These are phyloP conservation scores for Syncephalastrum monosporum DNA, from an alignment of 371 early-diverging fungal species.

Conservation along the genomic window DNA sequence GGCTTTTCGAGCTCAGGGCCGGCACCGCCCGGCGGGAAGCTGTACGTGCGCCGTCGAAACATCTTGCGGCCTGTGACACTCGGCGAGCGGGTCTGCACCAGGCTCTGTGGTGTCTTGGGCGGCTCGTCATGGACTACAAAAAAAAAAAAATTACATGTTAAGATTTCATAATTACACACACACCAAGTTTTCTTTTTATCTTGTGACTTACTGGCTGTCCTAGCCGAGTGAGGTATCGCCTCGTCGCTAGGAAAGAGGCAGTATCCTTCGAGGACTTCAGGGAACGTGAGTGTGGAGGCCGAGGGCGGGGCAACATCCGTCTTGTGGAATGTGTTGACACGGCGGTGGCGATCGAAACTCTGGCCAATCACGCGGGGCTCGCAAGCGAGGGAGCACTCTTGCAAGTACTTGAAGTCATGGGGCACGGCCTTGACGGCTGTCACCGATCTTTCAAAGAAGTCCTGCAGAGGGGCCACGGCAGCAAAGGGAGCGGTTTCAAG, in stretches of 20 bases:
- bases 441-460: slow-evolving; percentile 40
- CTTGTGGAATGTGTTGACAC: slow-evolving; percentile 15
- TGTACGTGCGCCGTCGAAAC: slow-evolving; percentile 33
- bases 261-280: slow-evolving; percentile 40
- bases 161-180: no score
- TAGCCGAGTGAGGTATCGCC: no score
- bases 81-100: slow-evolving; percentile 5
- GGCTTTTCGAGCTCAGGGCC: slow-evolving; percentile 5
- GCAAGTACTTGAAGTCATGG: slow-evolving; percentile 41
- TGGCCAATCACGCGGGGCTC: slow-evolving; percentile 60
- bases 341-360: slow-evolving; percentile 31
- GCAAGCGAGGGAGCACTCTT: slow-evolving; percentile 58
- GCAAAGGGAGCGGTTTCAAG: slow-evolving; percentile 2
- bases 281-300: slow-evolving; percentile 40
- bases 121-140: no score
- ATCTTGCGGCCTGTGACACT: slow-evolving; percentile 19
- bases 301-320: slow-evolving; percentile 29
- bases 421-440: slow-evolving; percentile 42
- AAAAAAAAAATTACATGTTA: no score
- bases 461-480: slow-evolving; percentile 36
- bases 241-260: slow-evolving; percentile 26
- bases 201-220: no score
- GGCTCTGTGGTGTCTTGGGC: no score
- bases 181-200: no score
- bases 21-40: slow-evolving; percentile 38